These are phyloP conservation scores for Sporothrix mexicana DNA, from an alignment of 2,329 filamentous ascomycete species.

Conservation along the genomic window DNA sequence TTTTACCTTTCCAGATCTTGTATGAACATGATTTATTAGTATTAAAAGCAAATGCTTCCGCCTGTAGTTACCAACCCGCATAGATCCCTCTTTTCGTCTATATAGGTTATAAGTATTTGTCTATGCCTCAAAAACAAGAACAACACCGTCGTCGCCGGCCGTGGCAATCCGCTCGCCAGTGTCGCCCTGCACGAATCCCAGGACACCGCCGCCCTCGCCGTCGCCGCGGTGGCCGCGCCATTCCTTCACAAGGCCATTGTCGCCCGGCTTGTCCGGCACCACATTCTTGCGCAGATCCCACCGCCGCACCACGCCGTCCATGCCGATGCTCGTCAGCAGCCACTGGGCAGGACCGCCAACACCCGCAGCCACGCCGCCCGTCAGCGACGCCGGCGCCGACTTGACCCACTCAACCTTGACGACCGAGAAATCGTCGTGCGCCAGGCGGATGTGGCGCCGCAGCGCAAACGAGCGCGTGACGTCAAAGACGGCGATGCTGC, in stretches of 20 bases:
- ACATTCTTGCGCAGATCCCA: slow-evolving; percentile 76
- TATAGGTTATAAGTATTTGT: no score
- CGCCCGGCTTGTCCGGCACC: slow-evolving; percentile 15
- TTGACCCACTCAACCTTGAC: slow-evolving; percentile 88
- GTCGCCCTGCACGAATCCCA: slow-evolving; percentile 87
- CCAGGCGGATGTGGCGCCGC: slow-evolving; percentile 79
- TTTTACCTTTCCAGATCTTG: no score
- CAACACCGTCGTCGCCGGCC: slow-evolving; percentile 83
- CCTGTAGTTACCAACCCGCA: background rate
- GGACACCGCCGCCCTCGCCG: slow-evolving; percentile 83
- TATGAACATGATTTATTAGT: slow-evolving; percentile 2
- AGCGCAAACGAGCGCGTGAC: slow-evolving; percentile 84
- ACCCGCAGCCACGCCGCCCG: slow-evolving; percentile 14
- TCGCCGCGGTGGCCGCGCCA: slow-evolving; percentile 89
- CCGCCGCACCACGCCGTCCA: slow-evolving; percentile 87
- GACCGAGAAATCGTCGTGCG: slow-evolving; percentile 86
- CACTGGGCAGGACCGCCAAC: slow-evolving; percentile 48
- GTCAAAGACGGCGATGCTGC: slow-evolving; percentile 85
- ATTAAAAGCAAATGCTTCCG: slow-evolving; percentile 13
- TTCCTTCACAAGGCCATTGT: slow-evolving; percentile 73
- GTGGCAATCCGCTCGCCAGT: slow-evolving; percentile 79
- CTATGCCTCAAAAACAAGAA: slow-evolving; percentile 69
- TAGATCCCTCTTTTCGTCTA: background rate
- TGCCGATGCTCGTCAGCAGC: slow-evolving; percentile 84
- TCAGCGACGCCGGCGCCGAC: slow-evolving; percentile 34